Evolutionary conservation across 1,139 yeast genomes (phyloP).

Genomic region (Eremothecium coryli): DNA sequence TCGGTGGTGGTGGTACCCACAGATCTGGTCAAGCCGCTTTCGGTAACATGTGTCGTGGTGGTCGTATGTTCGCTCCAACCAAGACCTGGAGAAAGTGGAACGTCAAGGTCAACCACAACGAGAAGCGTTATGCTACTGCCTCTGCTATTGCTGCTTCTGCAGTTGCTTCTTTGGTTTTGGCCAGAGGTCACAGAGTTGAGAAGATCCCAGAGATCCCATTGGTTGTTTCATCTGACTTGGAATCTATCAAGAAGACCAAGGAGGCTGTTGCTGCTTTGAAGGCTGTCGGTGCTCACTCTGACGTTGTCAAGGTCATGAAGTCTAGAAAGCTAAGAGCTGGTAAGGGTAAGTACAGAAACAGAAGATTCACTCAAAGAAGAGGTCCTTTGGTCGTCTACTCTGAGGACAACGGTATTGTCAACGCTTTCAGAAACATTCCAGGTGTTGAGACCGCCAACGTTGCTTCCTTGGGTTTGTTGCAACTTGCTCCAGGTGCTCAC

Average conservation of each 20-base stretch:
- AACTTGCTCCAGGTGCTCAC: conserved; percentile 99
- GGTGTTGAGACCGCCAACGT: conserved; percentile 98
- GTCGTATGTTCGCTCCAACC: conserved; percentile 99
- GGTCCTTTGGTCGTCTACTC: conserved; percentile 99
- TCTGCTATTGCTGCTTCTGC: conserved; percentile 99
- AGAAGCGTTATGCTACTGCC: conserved; percentile 99
- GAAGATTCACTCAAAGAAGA: conserved; percentile 99
- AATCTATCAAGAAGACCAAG: conserved; percentile 92
- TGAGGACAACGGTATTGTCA: conserved; percentile 94
- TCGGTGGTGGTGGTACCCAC: conserved; percentile 99
- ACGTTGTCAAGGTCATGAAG: conserved; percentile 94
- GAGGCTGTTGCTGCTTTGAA: conserved; percentile 97
- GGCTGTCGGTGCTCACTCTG: conserved; percentile 98
- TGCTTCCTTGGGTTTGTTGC: conserved; percentile 88
- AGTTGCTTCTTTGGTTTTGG: conserved; percentile 95
- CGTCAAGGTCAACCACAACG: conserved; percentile 99
- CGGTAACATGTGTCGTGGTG: conserved; percentile 99
- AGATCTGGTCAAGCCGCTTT: conserved; percentile 99
- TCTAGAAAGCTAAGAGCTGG: conserved; percentile 99
- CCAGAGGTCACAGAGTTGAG: conserved; percentile 99
- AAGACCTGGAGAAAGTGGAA: conserved; percentile 99
- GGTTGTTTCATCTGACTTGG: conserved; percentile 90
- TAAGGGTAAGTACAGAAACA: conserved; percentile 99
- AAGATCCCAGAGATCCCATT: conserved; percentile 97
- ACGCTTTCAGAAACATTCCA: conserved; percentile 99